Base-by-base conservation (phyloP, 345 rosid genomes). In the Brassica rapa region DNA sequence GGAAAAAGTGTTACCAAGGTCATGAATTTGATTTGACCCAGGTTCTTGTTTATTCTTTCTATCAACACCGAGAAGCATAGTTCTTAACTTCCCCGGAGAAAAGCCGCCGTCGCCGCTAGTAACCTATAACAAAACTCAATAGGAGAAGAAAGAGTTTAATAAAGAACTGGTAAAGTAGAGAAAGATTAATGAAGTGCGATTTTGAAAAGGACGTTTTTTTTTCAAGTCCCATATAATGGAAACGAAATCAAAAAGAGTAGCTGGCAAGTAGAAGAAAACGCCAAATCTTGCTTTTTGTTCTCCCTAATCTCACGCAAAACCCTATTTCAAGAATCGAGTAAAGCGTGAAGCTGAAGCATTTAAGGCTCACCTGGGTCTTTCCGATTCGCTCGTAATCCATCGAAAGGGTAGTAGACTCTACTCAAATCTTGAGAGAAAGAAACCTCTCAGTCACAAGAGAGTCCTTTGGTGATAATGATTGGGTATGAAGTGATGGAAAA, bases 361-460 rank as follows among this genome's bases (percentile, higher is more conserved):
- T 24, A 39, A 66, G 0, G 43, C 71, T 80, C 72, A 88, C 91
- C 90, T 80, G 92, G 57, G 90, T 87, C 77, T 84, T 88, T 77
- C 85, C 83, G 83, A 93, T 93, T 86, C 98, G 89, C 77, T 91
- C 97, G 82, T 89, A 93, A 74, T 93, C 97, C 95, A 91, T 93
- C 23, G 49, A 15, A 15, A 72, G n/a, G 9, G 12, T 27, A 25
- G 29, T 66, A 74, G 55, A 8, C 41, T 74, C 75, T 73, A 74
- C 75, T 80, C 79, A 74, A 79, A 79, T 73, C 78, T 79, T 56
- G 66, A 71, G 81, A 14, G 55, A 23, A 7, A 32, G 46, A 57
- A n/a, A 19, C 24, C 64, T 30, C 63, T 41, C 35, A 25, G 10
- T 69, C 62, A 39, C 32, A 9, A 55, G 59, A 78, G 41, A 71